Conservation (phyloP, 805 yeast genomes). For the Barnettozyma siamensis region DNA sequence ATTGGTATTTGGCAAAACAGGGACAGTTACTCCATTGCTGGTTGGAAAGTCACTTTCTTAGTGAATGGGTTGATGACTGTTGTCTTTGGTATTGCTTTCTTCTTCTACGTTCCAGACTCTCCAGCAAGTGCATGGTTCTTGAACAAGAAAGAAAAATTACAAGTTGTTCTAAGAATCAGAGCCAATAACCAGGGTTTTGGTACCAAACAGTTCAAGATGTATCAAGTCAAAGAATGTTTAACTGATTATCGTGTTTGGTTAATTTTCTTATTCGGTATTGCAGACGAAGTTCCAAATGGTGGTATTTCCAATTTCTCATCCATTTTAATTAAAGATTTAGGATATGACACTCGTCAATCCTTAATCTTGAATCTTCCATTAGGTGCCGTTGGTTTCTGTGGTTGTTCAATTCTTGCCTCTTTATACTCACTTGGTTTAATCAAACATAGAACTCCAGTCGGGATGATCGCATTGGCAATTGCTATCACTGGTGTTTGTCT, state of each 20-base stretch:
- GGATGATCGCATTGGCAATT: neutral
- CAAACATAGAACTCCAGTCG: neutral
- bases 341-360: neutral
- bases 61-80: slow-evolving; percentile 50
- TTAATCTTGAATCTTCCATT: slow-evolving; percentile 1
- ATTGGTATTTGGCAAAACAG: slow-evolving; percentile 29
- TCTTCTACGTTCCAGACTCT: slow-evolving; percentile 40
- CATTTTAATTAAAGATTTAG: slow-evolving; percentile 28
- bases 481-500: neutral
- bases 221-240: slow-evolving; percentile 25
- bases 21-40: slow-evolving; percentile 29
- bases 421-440: neutral
- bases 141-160: slow-evolving; percentile 34
- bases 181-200: slow-evolving; percentile 40
- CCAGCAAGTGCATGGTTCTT: slow-evolving; percentile 38
- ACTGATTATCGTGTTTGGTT: slow-evolving; percentile 31
- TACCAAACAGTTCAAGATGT: slow-evolving; percentile 30
- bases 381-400: slow-evolving; percentile 6
- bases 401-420: neutral
- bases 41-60: slow-evolving; percentile 51
- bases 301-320: slow-evolving; percentile 41
- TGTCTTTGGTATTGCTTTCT: slow-evolving; percentile 35
- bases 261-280: slow-evolving; percentile 27
- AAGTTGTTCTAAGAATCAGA: slow-evolving; percentile 39
- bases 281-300: slow-evolving; percentile 37